Base-by-base conservation (phyloP, 2,329 filamentous ascomycete genomes). In the Ramularia endophylla region DNA sequence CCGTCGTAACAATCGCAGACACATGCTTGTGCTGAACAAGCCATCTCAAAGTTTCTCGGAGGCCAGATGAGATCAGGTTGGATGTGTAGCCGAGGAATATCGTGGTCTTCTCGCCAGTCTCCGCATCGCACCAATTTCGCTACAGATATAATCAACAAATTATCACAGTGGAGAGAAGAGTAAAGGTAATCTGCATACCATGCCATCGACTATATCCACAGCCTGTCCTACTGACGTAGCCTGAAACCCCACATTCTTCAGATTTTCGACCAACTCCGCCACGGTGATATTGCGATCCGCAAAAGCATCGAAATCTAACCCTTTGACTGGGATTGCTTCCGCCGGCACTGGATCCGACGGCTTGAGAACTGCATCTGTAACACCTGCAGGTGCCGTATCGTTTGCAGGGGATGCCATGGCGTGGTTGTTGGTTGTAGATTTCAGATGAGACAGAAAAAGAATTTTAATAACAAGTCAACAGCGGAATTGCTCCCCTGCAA, bases 21-120 rank as follows among this genome's bases (percentile, higher is more conserved):
- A 98, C 81, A 62, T 97, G 89, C 49, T 81, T 83, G 69, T 98
- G 88, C 68, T 97, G 78, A 32, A 94, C 89, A 1, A 98, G 78
- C 70, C 88, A 98, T 42, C 92, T 85, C 51, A 98, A 72, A 27
- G 89, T 89, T 52, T 94, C 89, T 40, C 92, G 80, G 20, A 98
- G 77, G 7, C 92, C 92, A 3, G 90, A 98, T 0, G 92, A 97
- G 58, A 98, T 95, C 55, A 98, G 75, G 63, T 98, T 98, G 37
- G 87, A 95, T 8, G 92, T 98, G 69, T 95, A 98, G 43, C 92
- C 92, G 7, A 98, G 78, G 66, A 98, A 97, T 55, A 98, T 90
- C 46, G 92, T 97, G 13, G 92, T 92, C 57, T 78, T 78, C 18
- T 84, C 80, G 11, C 78, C 79, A 2, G 85, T 85, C 58, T 89